These are phyloP conservation scores for Microsporum ferrugineum DNA, from an alignment of 2,329 filamentous ascomycete genomes.

Conservation along the genomic window DNA sequence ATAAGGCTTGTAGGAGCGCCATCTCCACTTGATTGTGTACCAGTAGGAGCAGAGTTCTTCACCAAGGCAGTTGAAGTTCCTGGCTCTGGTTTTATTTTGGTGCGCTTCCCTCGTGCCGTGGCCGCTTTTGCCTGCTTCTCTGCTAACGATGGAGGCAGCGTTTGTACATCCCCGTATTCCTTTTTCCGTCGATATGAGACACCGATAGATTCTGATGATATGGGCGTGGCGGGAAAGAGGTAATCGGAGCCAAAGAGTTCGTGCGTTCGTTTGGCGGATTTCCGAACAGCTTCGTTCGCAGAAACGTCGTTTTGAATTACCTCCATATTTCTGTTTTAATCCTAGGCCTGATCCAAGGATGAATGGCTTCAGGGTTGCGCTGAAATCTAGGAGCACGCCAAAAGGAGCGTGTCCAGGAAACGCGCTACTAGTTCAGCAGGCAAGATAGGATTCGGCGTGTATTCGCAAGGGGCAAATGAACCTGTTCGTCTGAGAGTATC, in stretches of 20 bases:
- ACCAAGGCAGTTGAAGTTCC: slow-evolving; percentile 48
- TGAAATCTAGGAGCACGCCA: neutral
- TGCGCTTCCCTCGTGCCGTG: slow-evolving; percentile 53
- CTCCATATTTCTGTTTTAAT: slow-evolving; percentile 6
- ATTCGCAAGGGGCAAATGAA: neutral
- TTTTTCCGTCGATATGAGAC: slow-evolving; percentile 36
- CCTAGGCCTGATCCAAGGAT: neutral
- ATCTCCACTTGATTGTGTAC: slow-evolving; percentile 25
- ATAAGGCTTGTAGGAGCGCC: slow-evolving; percentile 50
- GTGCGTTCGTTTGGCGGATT: slow-evolving; percentile 36
- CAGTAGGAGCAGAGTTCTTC: slow-evolving; percentile 26
- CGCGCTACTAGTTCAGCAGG: neutral
- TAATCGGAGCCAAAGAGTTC: slow-evolving; percentile 40
- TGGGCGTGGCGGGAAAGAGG: slow-evolving; percentile 33
- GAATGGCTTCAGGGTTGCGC: neutral
- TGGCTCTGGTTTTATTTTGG: slow-evolving; percentile 45
- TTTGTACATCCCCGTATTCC: slow-evolving; percentile 69
- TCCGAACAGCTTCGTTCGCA: slow-evolving; percentile 29
- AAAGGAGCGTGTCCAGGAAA: neutral
- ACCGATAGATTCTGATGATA: slow-evolving; percentile 31
- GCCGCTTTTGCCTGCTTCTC: slow-evolving; percentile 62
- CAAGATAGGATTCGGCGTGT: neutral
- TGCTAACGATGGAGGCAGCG: slow-evolving; percentile 64
- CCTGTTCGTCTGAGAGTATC: too few species aligned
- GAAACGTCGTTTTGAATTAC: slow-evolving; percentile 8